Evolutionary conservation across 2,329 filamentous ascomycete species (phyloP).

Genomic region (Xylaria sp.): DNA sequence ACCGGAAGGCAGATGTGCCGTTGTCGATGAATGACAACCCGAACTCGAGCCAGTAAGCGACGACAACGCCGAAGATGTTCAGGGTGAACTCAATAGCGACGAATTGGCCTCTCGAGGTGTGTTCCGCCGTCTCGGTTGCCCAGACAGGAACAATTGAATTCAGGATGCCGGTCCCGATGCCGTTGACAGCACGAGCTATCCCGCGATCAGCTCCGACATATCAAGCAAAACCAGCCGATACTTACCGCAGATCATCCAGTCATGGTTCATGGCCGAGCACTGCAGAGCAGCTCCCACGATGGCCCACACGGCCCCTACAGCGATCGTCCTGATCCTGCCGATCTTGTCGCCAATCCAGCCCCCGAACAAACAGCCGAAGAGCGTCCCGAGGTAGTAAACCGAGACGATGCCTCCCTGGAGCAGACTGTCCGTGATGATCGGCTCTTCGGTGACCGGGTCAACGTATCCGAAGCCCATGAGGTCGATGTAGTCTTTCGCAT

Average conservation of each 20-base stretch:
- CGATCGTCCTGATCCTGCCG: conserved; percentile 67
- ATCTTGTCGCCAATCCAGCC: conserved; percentile 66
- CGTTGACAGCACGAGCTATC: conserved; percentile 60
- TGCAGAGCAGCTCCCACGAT: conserved; percentile 66
- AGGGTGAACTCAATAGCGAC: conserved; percentile 74
- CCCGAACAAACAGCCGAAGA: conserved; percentile 64
- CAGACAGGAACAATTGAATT: conserved; percentile 73
- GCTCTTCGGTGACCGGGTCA: conserved; percentile 47
- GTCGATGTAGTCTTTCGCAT: conserved; percentile 63
- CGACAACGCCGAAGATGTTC: conserved; percentile 71
- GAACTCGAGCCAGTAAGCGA: conserved; percentile 64
- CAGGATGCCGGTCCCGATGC: conserved; percentile 69
- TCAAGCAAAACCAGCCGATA: background rate
- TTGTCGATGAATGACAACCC: conserved; percentile 64
- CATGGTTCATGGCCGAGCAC: conserved; percentile 64
- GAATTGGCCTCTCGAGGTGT: conserved; percentile 69
- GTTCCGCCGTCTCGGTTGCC: conserved; percentile 70
- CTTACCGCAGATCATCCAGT: conserved; percentile 71
- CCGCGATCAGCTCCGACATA: conserved; percentile 1
- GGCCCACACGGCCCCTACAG: conserved; percentile 58
- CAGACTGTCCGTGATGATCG: conserved; percentile 61
- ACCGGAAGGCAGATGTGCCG: conserved; percentile 60
- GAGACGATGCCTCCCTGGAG: conserved; percentile 66
- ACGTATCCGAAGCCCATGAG: conserved; percentile 68
- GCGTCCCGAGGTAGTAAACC: conserved; percentile 59